Evolutionary conservation across 164 flowering plant species (phyloP).

Genomic region (Vitis cinerea): DNA sequence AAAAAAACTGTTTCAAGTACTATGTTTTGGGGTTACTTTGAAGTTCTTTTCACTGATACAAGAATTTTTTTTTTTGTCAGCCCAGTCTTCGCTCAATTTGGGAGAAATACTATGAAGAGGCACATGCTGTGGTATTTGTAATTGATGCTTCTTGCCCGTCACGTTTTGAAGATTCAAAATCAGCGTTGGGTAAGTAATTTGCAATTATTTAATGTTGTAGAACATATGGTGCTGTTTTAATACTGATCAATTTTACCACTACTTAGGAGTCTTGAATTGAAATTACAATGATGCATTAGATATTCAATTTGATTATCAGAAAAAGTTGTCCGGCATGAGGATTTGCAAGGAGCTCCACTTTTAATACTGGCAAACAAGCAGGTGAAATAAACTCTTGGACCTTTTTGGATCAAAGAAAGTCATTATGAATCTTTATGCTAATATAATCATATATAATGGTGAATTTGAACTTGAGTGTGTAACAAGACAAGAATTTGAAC

Average conservation of each 20-base stretch:
- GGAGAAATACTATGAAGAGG: constrained; percentile 99
- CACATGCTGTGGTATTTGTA: constrained; percentile 92
- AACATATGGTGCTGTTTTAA: neutral
- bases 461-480: too few species aligned
- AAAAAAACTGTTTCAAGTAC: too few species aligned
- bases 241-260: neutral
- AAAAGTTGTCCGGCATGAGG: constrained; percentile 79
- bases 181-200: constrained; percentile 73
- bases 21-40: neutral
- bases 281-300: constrained; percentile 11
- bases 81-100: constrained; percentile 94
- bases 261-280: neutral
- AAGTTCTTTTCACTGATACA: constrained; percentile 1
- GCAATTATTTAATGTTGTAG: neutral
- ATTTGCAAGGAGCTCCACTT: constrained; percentile 94
- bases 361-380: constrained; percentile 93
- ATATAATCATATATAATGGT: neutral
- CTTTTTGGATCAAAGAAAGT: neutral
- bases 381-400: constrained; percentile 33
- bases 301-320: constrained; percentile 43
- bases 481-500: too few species aligned
- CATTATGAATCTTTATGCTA: neutral
- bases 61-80: constrained; percentile 35
- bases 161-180: constrained; percentile 96
- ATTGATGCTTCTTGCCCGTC: constrained; percentile 90